Evolutionary conservation across 1,139 yeast species (phyloP), one percentile per base, ranked within the genome.

Genomic region (Lodderomyces elongisporus): DNA sequence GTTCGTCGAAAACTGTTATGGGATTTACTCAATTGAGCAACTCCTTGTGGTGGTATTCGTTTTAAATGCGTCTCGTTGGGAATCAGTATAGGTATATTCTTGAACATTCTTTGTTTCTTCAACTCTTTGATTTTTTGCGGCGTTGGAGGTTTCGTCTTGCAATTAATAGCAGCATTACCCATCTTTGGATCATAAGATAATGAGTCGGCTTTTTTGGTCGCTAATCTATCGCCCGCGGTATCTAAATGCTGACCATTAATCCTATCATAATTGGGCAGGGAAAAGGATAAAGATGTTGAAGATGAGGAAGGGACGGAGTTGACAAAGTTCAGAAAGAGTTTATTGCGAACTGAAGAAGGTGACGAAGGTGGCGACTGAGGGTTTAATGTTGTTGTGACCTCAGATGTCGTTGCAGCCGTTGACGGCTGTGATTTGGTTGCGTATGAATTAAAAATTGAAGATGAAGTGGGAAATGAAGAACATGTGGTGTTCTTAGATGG

Each of bases 11-110:
- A 6, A 21, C 20, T 26, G 14, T 5, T 5, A 5, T 13, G 21
- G 5, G 10, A 12, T 15, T 18, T 4, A 14, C 15, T 14, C n/a
- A n/a, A n/a, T n/a, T n/a, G n/a, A n/a, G n/a, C n/a, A n/a, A n/a
- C n/a, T 4, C 44, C 43, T 3, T 59, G 59, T 29, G 50, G 32
- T 1, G 66, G 66, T 30, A 54, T 37, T 35, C 67, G 37, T 41
- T 60, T 58, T 5, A 44, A 30, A 26, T 53, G 62, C 10, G 35
- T 40, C 31, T 57, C 58, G 32, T 44, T 48, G 14, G 46, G 44
- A 3, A 47, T 35, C 17, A 49, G 30, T 10, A 53, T 51, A 1
- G 58, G 56, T 8, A 31, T 13, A 28, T 39, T 43, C 7, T 42
- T 35, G 8, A 51, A 29, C 4, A 39, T 33, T 35, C 36, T 36